Evolutionary conservation across 257 asterid genomes (phyloP).

Genomic region (Solanum chilense): DNA sequence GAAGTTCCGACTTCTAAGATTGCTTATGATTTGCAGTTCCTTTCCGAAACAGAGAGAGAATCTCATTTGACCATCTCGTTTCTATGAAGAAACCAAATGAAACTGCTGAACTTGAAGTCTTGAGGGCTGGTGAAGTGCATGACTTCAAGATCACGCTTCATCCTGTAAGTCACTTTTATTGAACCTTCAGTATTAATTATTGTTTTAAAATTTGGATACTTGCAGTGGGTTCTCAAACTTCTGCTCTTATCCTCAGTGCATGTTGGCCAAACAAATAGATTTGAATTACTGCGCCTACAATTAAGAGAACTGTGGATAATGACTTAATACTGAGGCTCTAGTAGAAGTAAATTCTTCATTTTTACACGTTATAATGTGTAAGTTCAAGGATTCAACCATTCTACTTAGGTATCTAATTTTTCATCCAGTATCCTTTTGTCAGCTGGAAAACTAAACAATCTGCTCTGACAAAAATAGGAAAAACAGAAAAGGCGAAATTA

Average conservation of each 20-base stretch:
- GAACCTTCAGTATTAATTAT: neutral
- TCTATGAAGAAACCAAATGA: conserved; percentile 98
- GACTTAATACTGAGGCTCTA: neutral
- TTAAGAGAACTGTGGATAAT: neutral
- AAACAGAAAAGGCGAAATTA: neutral
- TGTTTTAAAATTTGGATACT: neutral
- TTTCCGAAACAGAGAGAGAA: conserved; percentile 90
- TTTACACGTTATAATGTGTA: neutral
- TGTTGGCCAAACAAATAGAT: neutral
- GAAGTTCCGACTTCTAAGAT: neutral
- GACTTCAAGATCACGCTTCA: conserved; percentile 55
- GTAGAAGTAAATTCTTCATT: neutral
- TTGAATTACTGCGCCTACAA: neutral
- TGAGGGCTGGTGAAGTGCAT: conserved; percentile 69
- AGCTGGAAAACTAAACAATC: neutral
- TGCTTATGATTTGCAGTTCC: conserved; percentile 43
- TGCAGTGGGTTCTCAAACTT: neutral
- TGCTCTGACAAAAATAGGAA: neutral
- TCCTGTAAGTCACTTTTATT: conserved; percentile 57
- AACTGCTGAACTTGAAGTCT: conserved; percentile 59
- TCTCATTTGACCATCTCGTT: conserved; percentile 89
- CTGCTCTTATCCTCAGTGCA: neutral
- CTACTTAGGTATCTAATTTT: neutral
- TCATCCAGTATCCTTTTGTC: neutral
- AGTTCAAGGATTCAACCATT: neutral